Evolutionary conservation across 495 filamentous ascomycete genomes (phyloP).

Genomic region (Delitschia confertaspora): DNA sequence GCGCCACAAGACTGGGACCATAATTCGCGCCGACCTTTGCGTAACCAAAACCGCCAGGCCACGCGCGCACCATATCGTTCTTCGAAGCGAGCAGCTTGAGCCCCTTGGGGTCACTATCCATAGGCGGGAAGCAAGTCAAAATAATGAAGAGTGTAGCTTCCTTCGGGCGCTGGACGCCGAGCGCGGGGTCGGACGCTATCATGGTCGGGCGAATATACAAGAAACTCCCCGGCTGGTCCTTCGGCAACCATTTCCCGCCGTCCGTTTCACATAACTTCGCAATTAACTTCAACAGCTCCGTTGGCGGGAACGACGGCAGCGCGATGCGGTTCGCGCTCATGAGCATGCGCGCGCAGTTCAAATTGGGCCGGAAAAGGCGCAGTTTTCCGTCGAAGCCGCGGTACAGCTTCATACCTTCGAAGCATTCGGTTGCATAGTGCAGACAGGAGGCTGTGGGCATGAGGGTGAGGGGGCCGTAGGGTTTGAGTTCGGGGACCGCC

Average conservation of each 20-base stretch:
- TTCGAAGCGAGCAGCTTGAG: constrained; percentile 69
- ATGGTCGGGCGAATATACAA: constrained; percentile 78
- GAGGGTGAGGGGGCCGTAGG: constrained; percentile 70
- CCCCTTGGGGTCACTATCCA: constrained; percentile 34
- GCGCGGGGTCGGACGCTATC: constrained; percentile 67
- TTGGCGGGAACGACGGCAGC: constrained; percentile 63
- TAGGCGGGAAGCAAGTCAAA: constrained; percentile 58
- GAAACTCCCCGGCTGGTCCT: constrained; percentile 53
- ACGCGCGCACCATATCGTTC: constrained; percentile 74
- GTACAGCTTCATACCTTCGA: constrained; percentile 84
- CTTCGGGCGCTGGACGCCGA: constrained; percentile 73
- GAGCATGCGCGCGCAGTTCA: constrained; percentile 66
- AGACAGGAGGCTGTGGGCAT: constrained; percentile 78
- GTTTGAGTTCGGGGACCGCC: constrained; percentile 66
- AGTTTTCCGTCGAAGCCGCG: constrained; percentile 73
- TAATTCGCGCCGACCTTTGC: constrained; percentile 93
- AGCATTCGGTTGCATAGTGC: constrained; percentile 89
- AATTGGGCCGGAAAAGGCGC: constrained; percentile 74
- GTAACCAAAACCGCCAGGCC: constrained; percentile 86
- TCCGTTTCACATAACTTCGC: constrained; percentile 59
- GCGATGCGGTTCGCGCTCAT: constrained; percentile 65
- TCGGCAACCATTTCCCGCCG: constrained; percentile 72
- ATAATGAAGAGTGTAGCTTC: constrained; percentile 82
- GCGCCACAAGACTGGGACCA: constrained; percentile 68
- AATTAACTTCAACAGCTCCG: constrained; percentile 66